Percentiles rank a stretch among this genome's conserved stretches.
These are phyloP conservation scores for Prunus mongolica DNA, from an alignment of 306 rosid species.

Conservation along the genomic window DNA sequence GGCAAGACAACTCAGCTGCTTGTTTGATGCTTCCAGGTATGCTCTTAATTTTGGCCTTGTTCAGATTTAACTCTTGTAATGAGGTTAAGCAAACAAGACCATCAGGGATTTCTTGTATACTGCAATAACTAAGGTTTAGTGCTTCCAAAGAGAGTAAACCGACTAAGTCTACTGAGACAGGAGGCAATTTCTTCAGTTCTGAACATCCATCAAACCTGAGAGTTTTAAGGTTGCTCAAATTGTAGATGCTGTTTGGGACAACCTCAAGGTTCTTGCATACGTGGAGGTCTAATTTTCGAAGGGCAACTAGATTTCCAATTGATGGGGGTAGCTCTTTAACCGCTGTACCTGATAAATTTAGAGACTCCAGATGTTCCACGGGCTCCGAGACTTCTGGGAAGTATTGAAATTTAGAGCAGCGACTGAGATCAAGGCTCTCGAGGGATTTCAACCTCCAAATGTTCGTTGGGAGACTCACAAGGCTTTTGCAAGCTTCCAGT, in stretches of 20 bases:
- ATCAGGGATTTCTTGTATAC: not conserved
- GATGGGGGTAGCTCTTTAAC: too few relatives aligned
- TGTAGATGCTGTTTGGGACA: not conserved
- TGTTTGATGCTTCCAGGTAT: constrained; percentile 15
- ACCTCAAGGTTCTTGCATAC: not conserved
- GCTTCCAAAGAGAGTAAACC: not conserved
- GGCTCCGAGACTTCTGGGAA: not conserved
- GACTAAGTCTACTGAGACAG: not conserved
- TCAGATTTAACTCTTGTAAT: not conserved
- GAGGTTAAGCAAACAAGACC: not conserved
- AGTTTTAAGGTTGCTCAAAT: not conserved
- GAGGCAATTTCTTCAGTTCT: not conserved
- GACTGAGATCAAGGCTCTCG: not conserved
- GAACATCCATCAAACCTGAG: not conserved
- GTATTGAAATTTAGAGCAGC: not conserved
- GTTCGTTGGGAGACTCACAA: not conserved
- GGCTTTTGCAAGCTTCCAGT: not conserved
- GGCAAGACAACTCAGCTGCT: not conserved
- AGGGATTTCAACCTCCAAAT: not conserved
- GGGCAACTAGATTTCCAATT: not conserved
- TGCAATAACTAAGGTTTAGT: not conserved
- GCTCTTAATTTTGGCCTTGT: not conserved
- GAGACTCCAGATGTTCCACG: not conserved
- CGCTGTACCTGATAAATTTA: too few relatives aligned
- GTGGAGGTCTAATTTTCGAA: not conserved